phyloP scores from a whole-genome alignment of 2,329 filamentous ascomycete genomes.

The Bipolaris zeicola region DNA sequence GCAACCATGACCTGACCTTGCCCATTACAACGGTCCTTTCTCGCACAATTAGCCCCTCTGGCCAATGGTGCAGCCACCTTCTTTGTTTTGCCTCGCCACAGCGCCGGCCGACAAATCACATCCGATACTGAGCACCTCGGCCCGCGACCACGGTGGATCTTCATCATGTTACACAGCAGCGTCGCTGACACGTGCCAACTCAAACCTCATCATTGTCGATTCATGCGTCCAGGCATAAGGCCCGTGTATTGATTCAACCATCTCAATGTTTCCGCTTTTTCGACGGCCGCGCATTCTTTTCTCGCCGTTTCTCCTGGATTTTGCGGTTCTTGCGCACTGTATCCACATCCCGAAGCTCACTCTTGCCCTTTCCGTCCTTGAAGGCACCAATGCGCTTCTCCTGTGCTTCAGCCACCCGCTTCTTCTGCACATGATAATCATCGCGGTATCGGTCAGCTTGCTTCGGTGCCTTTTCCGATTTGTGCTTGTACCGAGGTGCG shows the following conservation, averaged over 20 bases:
- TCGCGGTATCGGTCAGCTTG: conserved; percentile 89
- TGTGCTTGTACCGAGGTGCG: conserved; percentile 77
- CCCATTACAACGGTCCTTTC: conserved; percentile 14
- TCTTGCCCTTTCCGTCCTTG: conserved; percentile 72
- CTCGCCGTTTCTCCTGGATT: conserved; percentile 73
- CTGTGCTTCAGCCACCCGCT: conserved; percentile 83
- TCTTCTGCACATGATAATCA: conserved; percentile 89
- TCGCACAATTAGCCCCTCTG: conserved; percentile 12
- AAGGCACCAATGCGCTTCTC: conserved; percentile 80
- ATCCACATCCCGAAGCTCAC: conserved; percentile 78
- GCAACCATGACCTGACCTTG: conserved; percentile 20
- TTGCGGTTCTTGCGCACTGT: conserved; percentile 85
- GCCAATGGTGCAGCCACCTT: conserved; percentile 5
- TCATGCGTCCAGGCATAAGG: conserved; percentile 7
- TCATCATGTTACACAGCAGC: not conserved
- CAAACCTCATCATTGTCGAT: conserved; percentile 7
- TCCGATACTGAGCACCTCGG: conserved; percentile 14
- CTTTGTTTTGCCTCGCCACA: conserved; percentile 13
- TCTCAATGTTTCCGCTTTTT: conserved; percentile 61
- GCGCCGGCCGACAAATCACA: not conserved
- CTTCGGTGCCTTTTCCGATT: conserved; percentile 85
- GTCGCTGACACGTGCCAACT: conserved; percentile 3
- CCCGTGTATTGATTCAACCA: conserved; percentile 20
- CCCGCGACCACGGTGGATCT: not conserved
- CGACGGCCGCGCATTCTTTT: conserved; percentile 85